These are phyloP conservation scores for Leccinum variicolor DNA, from an alignment of 768 basidiomycete species.

Conservation along the genomic window DNA sequence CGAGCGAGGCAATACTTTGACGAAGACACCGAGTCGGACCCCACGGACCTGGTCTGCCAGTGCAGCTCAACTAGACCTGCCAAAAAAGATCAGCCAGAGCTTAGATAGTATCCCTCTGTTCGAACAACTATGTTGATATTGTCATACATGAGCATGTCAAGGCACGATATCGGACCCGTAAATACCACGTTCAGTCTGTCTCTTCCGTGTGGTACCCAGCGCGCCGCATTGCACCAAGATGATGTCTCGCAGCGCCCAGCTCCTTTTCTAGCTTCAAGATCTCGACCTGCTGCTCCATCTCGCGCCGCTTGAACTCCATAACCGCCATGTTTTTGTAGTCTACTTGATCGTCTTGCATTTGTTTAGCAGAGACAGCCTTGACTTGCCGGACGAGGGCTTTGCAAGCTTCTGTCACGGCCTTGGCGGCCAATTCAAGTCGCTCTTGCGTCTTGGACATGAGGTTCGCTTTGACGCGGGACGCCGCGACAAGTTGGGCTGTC, in stretches of 20 bases:
- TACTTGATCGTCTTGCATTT: conserved; percentile 74
- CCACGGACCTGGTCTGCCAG: too few species aligned
- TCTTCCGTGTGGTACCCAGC: conserved; percentile 89
- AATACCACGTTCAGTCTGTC: conserved; percentile 40
- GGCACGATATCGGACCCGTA: too few species aligned
- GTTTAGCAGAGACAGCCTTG: conserved; percentile 87
- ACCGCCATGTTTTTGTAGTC: conserved; percentile 89
- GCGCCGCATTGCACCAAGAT: conserved; percentile 79
- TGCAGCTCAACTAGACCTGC: too few species aligned
- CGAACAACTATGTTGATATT: too few species aligned
- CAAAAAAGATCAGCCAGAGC: too few species aligned
- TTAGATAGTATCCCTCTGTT: too few species aligned
- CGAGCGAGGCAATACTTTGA: too few species aligned
- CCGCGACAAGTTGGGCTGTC: conserved; percentile 97
- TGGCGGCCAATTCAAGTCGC: conserved; percentile 91
- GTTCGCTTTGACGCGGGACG: conserved; percentile 96
- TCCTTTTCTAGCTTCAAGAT: conserved; percentile 97
- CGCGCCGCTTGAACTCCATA: conserved; percentile 93
- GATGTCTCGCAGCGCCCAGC: conserved; percentile 79
- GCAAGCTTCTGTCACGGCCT: conserved; percentile 97
- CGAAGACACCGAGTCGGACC: too few species aligned
- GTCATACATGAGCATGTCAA: too few species aligned
- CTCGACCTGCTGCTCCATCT: conserved; percentile 99
- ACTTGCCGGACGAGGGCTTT: conserved; percentile 95
- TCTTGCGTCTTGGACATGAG: conserved; percentile 99